phyloP scores from a whole-genome alignment of 176 grass and related monocot species.

The Eremochloa ophiuroides region DNA sequence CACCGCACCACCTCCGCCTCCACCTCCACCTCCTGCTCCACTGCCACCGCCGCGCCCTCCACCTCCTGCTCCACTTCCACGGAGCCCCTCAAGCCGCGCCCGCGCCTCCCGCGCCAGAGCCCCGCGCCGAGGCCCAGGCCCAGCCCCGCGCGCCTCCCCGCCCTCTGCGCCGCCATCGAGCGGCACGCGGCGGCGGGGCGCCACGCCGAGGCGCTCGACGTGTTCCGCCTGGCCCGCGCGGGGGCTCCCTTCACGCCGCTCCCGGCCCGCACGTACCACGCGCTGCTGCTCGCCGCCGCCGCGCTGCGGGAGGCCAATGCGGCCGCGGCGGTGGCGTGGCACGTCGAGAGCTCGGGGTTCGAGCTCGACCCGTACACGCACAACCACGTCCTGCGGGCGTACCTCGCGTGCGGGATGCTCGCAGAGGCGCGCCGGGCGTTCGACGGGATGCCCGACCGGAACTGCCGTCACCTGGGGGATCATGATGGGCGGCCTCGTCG shows the following conservation, averaged over 20 bases:
- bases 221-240: constrained; percentile 47
- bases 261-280: constrained; percentile 43
- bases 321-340: constrained; percentile 50
- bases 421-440: constrained; percentile 56
- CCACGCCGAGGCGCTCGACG: constrained; percentile 55
- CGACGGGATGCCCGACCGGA: constrained; percentile 54
- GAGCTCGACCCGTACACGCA: constrained; percentile 50
- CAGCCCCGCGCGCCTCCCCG: constrained; percentile 1
- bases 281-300: constrained; percentile 46
- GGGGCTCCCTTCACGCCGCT: constrained; percentile 13
- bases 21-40: background rate
- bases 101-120: constrained; percentile 14
- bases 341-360: constrained; percentile 48
- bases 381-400: constrained; percentile 52
- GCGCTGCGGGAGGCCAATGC: constrained; percentile 35
- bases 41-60: background rate
- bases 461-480: constrained; percentile 43
- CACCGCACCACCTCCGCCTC: constrained; percentile 11
- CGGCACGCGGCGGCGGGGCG: constrained; percentile 34
- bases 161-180: constrained; percentile 53
- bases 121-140: background rate
- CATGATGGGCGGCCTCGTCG: constrained; percentile 63
- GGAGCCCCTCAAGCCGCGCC: constrained; percentile 35
- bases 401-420: constrained; percentile 59
- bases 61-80: background rate